phyloP scores from a whole-genome alignment of 345 rosid species.

The Aegle marmelos region DNA sequence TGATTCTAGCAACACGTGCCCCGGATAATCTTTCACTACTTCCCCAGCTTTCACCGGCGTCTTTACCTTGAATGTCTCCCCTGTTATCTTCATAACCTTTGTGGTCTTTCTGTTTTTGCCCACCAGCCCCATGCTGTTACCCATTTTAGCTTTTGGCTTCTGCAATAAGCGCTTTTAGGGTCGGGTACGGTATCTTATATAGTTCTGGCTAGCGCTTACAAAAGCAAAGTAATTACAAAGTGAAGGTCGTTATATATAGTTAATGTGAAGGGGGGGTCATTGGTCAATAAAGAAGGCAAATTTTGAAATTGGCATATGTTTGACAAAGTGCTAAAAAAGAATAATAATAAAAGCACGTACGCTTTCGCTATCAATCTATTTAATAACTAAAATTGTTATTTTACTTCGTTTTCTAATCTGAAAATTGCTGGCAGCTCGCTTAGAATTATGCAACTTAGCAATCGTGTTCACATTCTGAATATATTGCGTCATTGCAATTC shows the following conservation, averaged over 20 bases:
- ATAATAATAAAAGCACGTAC: neutral
- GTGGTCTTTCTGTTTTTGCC: conserved; percentile 52
- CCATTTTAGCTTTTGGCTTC: conserved; percentile 39
- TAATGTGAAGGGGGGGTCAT: neutral
- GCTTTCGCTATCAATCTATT: conserved; percentile 24
- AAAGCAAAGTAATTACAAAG: neutral
- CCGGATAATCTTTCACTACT: conserved; percentile 62
- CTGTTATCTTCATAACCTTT: conserved; percentile 82
- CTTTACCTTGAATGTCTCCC: conserved; percentile 76
- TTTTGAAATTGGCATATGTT: conserved; percentile 22
- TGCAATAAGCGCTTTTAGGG: neutral
- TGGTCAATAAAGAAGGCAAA: conserved; percentile 51
- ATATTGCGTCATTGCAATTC: neutral
- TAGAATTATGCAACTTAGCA: neutral
- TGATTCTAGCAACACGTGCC: conserved; percentile 71
- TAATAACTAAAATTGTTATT: neutral
- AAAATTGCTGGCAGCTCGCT: no score
- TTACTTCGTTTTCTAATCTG: no score
- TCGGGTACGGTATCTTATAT: neutral
- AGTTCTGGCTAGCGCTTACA: no score
- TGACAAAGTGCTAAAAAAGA: conserved; percentile 18
- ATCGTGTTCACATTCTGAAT: neutral
- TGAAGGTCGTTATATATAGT: conserved; percentile 17
- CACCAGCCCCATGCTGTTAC: conserved; percentile 69
- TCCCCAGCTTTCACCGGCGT: conserved; percentile 82